phyloP scores from a whole-genome alignment of 305 asterid genomes.

The Solanum aculeatissimum region DNA sequence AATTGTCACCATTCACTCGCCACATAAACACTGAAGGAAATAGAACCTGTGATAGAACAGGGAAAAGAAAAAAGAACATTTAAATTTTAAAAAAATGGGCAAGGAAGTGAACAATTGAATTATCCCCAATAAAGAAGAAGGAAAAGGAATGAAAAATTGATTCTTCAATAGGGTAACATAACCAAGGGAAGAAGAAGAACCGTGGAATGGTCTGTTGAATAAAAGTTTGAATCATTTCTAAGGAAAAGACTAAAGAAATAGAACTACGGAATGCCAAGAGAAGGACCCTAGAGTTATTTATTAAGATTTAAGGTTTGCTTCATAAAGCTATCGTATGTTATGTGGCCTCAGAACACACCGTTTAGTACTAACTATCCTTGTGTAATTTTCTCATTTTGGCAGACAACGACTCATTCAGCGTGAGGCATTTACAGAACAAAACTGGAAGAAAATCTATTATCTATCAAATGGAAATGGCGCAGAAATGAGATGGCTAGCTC shows the following conservation, averaged over 20 bases:
- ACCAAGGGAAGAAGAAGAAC: neutral
- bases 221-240: neutral
- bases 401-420: conserved; percentile 76
- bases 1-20: neutral
- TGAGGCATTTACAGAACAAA: conserved; percentile 70
- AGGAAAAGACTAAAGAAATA: neutral
- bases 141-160: neutral
- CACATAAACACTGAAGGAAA: neutral
- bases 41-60: neutral
- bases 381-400: neutral
- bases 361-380: neutral
- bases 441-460: conserved; percentile 90
- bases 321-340: neutral
- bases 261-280: neutral
- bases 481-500: conserved; percentile 77
- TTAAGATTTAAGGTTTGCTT: neutral
- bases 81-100: neutral
- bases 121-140: neutral
- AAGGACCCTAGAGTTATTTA: neutral
- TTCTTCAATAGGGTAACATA: neutral
- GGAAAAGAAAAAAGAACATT: neutral
- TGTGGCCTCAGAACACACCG: neutral
- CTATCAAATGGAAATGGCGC: conserved; percentile 86
- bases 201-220: neutral
- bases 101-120: neutral